Conservation (phyloP, 2,329 filamentous ascomycete genomes). For the Alternaria tenuissima region DNA sequence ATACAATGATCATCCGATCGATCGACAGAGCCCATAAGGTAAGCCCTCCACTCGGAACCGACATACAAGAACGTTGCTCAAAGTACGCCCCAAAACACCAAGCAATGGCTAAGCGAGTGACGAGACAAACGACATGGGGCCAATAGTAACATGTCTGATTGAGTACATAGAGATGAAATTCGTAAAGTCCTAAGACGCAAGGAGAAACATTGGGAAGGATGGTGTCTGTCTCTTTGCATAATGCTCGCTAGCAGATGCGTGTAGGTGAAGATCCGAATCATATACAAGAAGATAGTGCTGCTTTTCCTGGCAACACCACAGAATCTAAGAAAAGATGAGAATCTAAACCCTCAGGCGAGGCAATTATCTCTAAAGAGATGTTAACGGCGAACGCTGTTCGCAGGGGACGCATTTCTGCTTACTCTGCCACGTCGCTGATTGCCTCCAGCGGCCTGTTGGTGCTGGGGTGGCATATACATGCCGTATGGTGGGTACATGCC, state of each 20-base stretch:
- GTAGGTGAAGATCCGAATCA: constrained; percentile 32
- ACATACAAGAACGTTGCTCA: constrained; percentile 8
- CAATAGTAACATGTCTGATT: constrained; percentile 1
- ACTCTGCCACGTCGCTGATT: constrained; percentile 63
- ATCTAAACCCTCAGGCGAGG: neutral
- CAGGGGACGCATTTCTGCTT: constrained; percentile 47
- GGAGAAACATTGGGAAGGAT: constrained; percentile 14
- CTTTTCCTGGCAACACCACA: constrained; percentile 24
- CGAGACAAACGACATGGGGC: neutral
- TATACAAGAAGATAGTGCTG: constrained; percentile 37
- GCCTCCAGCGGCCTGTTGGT: constrained; percentile 54
- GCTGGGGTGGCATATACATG: constrained; percentile 59
- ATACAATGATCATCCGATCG: constrained; percentile 5
- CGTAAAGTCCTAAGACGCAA: constrained; percentile 22
- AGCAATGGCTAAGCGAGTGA: constrained; percentile 14
- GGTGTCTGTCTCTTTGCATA: constrained; percentile 26
- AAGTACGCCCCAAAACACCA: constrained; percentile 10
- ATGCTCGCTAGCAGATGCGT: constrained; percentile 29
- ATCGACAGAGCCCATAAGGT: constrained; percentile 11
- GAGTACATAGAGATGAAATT: constrained; percentile 4
- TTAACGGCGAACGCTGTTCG: constrained; percentile 32
- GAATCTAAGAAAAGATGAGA: constrained; percentile 13
- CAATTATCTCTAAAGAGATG: constrained; percentile 38
- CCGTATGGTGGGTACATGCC: constrained; percentile 57
- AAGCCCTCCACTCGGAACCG: neutral